These are phyloP conservation scores for Echium plantagineum DNA, from an alignment of 257 asterid genomes.

Conservation along the genomic window DNA sequence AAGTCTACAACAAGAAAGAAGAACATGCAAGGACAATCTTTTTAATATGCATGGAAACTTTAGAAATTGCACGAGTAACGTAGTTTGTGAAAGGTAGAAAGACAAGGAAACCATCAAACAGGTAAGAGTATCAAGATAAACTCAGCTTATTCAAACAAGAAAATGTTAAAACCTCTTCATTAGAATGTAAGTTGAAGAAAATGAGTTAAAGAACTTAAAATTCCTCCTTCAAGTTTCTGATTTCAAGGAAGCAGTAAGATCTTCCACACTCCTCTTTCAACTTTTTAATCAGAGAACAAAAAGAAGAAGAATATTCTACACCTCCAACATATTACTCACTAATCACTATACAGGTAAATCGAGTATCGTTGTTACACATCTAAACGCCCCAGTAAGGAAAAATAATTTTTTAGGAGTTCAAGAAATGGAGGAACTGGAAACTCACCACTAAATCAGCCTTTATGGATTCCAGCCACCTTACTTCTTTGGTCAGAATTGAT, in stretches of 20 bases:
- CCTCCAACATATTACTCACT: neutral
- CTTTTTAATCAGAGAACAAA: neutral
- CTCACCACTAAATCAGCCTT: conserved; percentile 90
- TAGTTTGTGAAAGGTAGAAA: neutral
- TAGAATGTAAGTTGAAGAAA: neutral
- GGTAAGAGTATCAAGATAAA: neutral
- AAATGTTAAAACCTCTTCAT: neutral
- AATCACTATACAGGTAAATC: neutral
- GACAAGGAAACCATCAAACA: neutral
- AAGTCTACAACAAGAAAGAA: neutral
- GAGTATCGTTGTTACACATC: neutral
- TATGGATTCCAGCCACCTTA: conserved; percentile 89
- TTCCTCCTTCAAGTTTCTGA: neutral
- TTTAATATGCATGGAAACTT: neutral
- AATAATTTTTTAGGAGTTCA: neutral
- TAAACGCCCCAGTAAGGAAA: neutral
- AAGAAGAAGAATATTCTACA: neutral
- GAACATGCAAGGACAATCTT: neutral
- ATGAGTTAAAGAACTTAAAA: neutral
- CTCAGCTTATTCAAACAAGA: neutral
- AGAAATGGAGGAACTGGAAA: neutral
- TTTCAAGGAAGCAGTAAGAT: neutral
- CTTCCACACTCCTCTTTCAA: neutral
- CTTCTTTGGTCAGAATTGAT: conserved; percentile 70
- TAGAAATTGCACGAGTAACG: neutral